Evolutionary conservation across 2,329 filamentous ascomycete genomes (phyloP).

Genomic region (Penicillium sp.): DNA sequence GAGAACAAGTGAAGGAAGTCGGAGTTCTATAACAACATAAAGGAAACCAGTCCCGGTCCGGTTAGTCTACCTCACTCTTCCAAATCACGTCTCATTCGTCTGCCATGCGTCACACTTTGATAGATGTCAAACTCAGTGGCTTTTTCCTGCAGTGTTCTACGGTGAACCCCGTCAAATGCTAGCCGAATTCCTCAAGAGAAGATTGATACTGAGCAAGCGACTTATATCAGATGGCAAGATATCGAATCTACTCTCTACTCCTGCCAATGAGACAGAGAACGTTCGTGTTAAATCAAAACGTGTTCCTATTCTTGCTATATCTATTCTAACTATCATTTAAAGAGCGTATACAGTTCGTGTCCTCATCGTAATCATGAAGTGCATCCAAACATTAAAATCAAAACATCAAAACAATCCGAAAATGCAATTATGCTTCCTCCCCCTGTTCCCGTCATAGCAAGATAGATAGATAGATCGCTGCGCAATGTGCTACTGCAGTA

Average conservation of each 20-base stretch:
- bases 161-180: background rate
- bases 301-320: conserved; percentile 5
- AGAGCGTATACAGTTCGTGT: conserved; percentile 24
- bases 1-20: too few relatives aligned
- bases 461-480: background rate
- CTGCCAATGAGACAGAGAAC: background rate
- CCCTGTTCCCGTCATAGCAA: background rate
- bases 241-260: conserved; percentile 57
- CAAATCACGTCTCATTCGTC: too few relatives aligned
- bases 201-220: background rate
- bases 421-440: background rate
- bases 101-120: too few relatives aligned
- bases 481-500: background rate
- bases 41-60: too few relatives aligned
- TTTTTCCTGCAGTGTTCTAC: background rate
- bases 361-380: conserved; percentile 14
- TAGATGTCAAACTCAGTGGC: background rate
- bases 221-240: conserved; percentile 56
- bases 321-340: conserved; percentile 5
- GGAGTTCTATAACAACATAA: too few relatives aligned
- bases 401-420: background rate
- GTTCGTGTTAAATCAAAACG: conserved; percentile 1
- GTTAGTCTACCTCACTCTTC: too few relatives aligned
- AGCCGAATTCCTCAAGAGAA: conserved; percentile 4
- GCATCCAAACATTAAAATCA: conserved; percentile 4